Evolutionary conservation across 768 basidiomycete species (phyloP), one percentile per base, ranked within the genome.

Genomic region (Mycena leptocephala): DNA sequence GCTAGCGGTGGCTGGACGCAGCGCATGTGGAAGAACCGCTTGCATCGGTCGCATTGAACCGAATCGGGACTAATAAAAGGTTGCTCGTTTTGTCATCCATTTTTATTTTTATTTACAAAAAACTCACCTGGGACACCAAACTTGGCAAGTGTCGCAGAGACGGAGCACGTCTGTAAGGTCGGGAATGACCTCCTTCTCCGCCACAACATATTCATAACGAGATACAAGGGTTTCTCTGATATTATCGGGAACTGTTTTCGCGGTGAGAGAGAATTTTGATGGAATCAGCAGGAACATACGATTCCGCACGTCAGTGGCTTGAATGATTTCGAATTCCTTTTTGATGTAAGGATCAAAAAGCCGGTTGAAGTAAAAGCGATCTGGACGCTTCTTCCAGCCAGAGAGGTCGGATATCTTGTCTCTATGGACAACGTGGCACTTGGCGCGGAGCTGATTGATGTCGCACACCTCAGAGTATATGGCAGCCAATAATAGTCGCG

Each of bases 291-390:
- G 72, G 72, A 37, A 77, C 97, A 82, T 84, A 99, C 98, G 87
- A 84, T 99, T 99, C 72, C 94, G 92, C 76, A 98, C 94, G 80
- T 94, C 95, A 48, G 91, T 91, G 35, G 96, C 92, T 75, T 95
- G 93, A 67, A 99, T 94, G 79, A 99, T 95, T 84, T 99, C 98
- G 84, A 98, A 99, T 86, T 99, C 97, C 84, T 96, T 95, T 88
- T 98, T 97, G 86, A 99, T 96, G 85, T 98, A 99, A 66, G 97
- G 97, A 87, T 99, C 98, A 83, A 98, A 99, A 33, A 99, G 90
- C 81, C 95, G 93, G 80, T 93, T 93, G 89, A 97, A 99, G 89
- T 97, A 98, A 89, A 99, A 99, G 78, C 96, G 92, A 85, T 99
- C 98, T 2, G 95, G 94, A 55, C 93, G 91, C 84, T 95, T 96